Evolutionary conservation across 768 basidiomycete genomes (phyloP).

Genomic region (Lenzites betulinus): DNA sequence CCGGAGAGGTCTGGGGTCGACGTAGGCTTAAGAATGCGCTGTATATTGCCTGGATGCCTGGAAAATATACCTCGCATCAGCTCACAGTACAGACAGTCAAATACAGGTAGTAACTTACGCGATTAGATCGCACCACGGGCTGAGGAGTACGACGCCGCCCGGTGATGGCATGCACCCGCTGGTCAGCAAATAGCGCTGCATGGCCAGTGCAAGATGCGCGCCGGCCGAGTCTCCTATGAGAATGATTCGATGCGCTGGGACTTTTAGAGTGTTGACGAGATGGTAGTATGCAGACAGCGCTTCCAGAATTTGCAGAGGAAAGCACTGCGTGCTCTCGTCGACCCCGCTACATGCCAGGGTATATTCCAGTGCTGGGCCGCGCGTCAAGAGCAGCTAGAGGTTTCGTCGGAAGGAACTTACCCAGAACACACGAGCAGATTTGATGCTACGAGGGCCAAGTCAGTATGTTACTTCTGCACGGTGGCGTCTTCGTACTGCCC

Average conservation of each 20-base stretch:
- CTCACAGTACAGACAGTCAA: too few relatives aligned
- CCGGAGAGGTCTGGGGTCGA: neutral
- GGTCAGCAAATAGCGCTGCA: constrained; percentile 63
- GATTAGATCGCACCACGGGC: constrained; percentile 18
- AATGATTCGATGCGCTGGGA: constrained; percentile 61
- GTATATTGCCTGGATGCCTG: constrained; percentile 4
- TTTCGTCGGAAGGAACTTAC: neutral
- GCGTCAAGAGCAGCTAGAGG: constrained; percentile 34
- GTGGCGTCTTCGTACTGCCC: neutral
- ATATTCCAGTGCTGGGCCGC: constrained; percentile 48
- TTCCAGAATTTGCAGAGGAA: constrained; percentile 76
- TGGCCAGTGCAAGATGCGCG: constrained; percentile 67
- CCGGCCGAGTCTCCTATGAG: constrained; percentile 79
- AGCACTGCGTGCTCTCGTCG: constrained; percentile 41
- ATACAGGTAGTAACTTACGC: neutral
- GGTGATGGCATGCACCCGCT: constrained; percentile 30
- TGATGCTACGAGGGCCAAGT: neutral
- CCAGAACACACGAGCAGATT: constrained; percentile 14
- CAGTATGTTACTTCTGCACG: neutral
- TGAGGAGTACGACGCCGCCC: constrained; percentile 8
- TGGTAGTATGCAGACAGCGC: constrained; percentile 74
- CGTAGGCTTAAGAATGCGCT: neutral
- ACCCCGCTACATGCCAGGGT: constrained; percentile 38
- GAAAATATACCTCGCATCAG: neutral
- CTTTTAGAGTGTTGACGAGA: constrained; percentile 58